These are phyloP conservation scores for Biscutella laevigata DNA, from an alignment of 441 rosid species.

Conservation along the genomic window DNA sequence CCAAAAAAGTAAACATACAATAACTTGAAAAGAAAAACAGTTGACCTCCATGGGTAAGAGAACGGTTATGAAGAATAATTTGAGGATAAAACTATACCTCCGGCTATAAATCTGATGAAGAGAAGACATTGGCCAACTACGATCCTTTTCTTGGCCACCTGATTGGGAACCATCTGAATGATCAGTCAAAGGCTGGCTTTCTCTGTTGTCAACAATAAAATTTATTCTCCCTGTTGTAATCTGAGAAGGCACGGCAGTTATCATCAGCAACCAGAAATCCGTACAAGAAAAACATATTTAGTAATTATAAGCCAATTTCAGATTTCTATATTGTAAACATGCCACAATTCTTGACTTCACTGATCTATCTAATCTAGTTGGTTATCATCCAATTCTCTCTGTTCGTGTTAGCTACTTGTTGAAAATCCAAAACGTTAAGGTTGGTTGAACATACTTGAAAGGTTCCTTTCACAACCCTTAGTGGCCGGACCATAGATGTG, in stretches of 20 bases:
- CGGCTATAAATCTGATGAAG: slow-evolving; percentile 97
- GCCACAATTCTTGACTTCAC: slow-evolving; percentile 17
- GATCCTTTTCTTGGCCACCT: slow-evolving; percentile 65
- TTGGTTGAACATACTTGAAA: slow-evolving; percentile 64
- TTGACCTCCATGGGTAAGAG: background rate
- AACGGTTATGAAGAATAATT: too few species aligned
- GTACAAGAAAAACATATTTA: slow-evolving; percentile 10
- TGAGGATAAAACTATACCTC: slow-evolving; percentile 44
- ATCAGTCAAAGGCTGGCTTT: slow-evolving; percentile 31
- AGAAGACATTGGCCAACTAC: slow-evolving; percentile 81
- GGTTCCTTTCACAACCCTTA: slow-evolving; percentile 80
- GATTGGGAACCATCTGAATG: slow-evolving; percentile 40
- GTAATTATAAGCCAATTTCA: background rate
- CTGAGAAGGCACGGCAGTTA: slow-evolving; percentile 36
- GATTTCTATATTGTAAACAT: background rate
- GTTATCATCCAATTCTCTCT: background rate
- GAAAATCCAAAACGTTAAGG: slow-evolving; percentile 9
- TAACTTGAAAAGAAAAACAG: background rate
- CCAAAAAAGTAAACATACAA: too few species aligned
- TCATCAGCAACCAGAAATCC: slow-evolving; percentile 14
- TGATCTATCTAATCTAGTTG: slow-evolving; percentile 6
- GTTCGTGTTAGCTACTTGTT: slow-evolving; percentile 3
- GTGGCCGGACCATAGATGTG: slow-evolving; percentile 93
- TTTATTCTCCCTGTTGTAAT: slow-evolving; percentile 86
- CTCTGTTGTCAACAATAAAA: slow-evolving; percentile 71